Conservation (phyloP, 2,329 filamentous ascomycete genomes). For the Pseudonectria foliicola region DNA sequence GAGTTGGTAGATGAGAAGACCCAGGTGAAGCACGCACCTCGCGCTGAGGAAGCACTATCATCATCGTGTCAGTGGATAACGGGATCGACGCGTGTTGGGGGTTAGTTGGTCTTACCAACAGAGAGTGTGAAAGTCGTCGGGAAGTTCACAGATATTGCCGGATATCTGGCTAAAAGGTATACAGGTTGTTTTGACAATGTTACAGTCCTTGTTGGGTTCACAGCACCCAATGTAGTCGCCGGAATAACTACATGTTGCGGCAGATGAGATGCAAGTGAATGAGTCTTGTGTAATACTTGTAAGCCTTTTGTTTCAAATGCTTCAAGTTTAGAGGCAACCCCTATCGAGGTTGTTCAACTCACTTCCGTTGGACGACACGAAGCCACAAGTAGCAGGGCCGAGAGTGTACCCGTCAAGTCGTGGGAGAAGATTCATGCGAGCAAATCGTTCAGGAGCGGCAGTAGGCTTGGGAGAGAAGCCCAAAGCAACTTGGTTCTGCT, state of each 20-base stretch:
- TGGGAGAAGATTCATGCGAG: constrained; percentile 21
- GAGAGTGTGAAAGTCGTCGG: constrained; percentile 26
- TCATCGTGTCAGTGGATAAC: constrained; percentile 5
- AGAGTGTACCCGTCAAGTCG: constrained; percentile 24
- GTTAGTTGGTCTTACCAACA: constrained; percentile 31
- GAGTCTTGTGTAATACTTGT: constrained; percentile 12
- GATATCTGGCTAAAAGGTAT: constrained; percentile 23
- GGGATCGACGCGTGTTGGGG: too few relatives aligned
- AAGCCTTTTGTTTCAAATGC: too few relatives aligned
- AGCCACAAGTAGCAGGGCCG: constrained; percentile 25
- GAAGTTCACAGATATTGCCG: constrained; percentile 18
- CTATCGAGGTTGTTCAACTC: constrained; percentile 9
- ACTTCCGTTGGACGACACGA: constrained; percentile 20
- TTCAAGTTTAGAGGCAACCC: too few relatives aligned
- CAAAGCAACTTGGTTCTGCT: constrained; percentile 19
- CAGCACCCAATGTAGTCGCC: constrained; percentile 27
- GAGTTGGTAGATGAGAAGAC: constrained; percentile 16
- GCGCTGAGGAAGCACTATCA: constrained; percentile 8
- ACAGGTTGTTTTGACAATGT: constrained; percentile 25
- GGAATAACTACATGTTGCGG: constrained; percentile 20
- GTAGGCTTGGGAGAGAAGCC: constrained; percentile 28
- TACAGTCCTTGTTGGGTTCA: constrained; percentile 20
- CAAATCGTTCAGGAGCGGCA: constrained; percentile 20
- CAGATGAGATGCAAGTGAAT: constrained; percentile 21
- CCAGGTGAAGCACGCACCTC: constrained; percentile 24